Evolutionary conservation across 495 filamentous ascomycete species (phyloP).

Genomic region (Darksidea phi): DNA sequence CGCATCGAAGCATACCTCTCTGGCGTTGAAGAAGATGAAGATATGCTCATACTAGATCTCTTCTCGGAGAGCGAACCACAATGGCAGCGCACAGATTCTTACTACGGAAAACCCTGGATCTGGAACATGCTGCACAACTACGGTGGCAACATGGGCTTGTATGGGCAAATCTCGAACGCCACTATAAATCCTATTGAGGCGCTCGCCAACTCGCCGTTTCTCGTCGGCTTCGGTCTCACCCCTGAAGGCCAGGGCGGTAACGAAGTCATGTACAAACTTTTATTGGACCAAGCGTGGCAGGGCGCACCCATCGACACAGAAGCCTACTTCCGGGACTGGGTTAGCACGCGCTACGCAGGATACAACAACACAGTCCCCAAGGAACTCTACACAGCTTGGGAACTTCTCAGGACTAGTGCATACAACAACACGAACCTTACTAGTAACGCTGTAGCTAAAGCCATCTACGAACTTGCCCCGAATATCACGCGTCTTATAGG

Average conservation of each 20-base stretch:
- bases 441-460: slow-evolving; percentile 48
- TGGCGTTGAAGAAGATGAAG: slow-evolving; percentile 47
- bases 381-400: slow-evolving; percentile 50
- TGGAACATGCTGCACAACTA: slow-evolving; percentile 45
- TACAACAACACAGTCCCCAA: slow-evolving; percentile 38
- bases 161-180: slow-evolving; percentile 53
- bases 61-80: slow-evolving; percentile 53
- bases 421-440: slow-evolving; percentile 56
- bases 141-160: slow-evolving; percentile 54
- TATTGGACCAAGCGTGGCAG: slow-evolving; percentile 55
- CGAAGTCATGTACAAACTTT: slow-evolving; percentile 54
- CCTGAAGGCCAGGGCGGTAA: slow-evolving; percentile 58
- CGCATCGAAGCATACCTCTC: slow-evolving; percentile 52
- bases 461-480: slow-evolving; percentile 49
- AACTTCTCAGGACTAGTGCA: slow-evolving; percentile 49
- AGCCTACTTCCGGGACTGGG: slow-evolving; percentile 53
- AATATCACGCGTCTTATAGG: slow-evolving; percentile 45
- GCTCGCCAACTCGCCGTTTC: slow-evolving; percentile 40
- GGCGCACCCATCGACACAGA: slow-evolving; percentile 47
- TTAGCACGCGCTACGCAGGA: slow-evolving; percentile 46
- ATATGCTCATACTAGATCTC: slow-evolving; percentile 55
- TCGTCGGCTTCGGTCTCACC: slow-evolving; percentile 52
- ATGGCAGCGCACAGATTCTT: slow-evolving; percentile 54
- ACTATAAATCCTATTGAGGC: slow-evolving; percentile 52
- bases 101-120: slow-evolving; percentile 56